Percentiles rank a stretch among this genome's conserved stretches.
Evolutionary conservation across 441 rosid species (phyloP).

Genomic region (Gossypium schwendimanii): DNA sequence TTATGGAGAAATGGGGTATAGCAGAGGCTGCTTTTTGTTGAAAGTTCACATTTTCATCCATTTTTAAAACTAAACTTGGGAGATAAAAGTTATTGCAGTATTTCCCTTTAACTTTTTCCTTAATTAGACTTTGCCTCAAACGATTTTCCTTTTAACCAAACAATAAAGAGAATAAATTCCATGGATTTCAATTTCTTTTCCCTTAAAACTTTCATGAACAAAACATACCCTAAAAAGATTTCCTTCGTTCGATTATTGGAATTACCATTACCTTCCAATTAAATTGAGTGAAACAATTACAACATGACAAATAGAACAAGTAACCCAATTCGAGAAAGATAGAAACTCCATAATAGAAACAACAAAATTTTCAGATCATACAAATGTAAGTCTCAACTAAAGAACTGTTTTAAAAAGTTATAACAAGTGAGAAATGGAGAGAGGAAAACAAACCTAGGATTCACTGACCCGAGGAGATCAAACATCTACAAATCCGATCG

Average conservation of each 20-base stretch:
- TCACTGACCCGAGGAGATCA: background rate
- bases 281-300: background rate
- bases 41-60: no score
- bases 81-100: background rate
- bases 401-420: background rate
- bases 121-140: background rate
- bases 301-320: background rate
- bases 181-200: background rate
- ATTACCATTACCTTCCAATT: background rate
- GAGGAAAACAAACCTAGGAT: slow-evolving; percentile 1
- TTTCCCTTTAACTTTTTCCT: background rate
- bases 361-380: background rate
- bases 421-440: background rate
- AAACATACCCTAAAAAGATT: background rate
- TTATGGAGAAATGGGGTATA: background rate
- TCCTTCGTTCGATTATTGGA: background rate
- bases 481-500: background rate
- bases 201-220: background rate
- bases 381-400: background rate
- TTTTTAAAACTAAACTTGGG: background rate
- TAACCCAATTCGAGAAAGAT: background rate
- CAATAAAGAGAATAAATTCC: background rate
- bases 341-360: background rate
- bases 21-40: background rate
- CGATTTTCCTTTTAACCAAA: background rate